A percentile compares a stretch with the other conserved stretches of the same genome.
Conservation (phyloP, 177 flowering plant species). For the Tripterygium wilfordii region DNA sequence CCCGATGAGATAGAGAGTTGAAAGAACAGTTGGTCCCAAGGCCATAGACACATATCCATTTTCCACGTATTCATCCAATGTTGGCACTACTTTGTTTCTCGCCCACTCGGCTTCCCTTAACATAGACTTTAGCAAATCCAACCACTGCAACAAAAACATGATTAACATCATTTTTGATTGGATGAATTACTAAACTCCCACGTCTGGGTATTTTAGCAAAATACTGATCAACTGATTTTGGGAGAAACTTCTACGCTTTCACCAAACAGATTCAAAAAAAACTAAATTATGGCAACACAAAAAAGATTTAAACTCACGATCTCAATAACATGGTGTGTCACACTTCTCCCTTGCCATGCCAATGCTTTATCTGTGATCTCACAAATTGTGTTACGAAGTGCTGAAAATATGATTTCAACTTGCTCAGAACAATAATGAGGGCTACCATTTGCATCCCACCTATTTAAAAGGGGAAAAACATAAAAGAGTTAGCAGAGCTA, state of each 20-base stretch:
- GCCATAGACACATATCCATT: neutral
- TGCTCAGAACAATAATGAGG: conserved; percentile 2
- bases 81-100: neutral
- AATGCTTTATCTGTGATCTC: conserved; percentile 8
- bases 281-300: no score
- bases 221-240: neutral
- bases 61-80: neutral
- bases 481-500: neutral
- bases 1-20: neutral
- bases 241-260: no score
- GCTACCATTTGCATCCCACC: conserved; percentile 3
- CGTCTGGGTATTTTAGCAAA: neutral
- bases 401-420: conserved; percentile 6
- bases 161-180: neutral
- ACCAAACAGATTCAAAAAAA: no score
- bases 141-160: conserved; percentile 1
- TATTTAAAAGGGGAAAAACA: neutral
- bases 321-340: neutral
- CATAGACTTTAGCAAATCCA: conserved; percentile 1
- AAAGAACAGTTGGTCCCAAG: neutral
- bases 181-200: neutral
- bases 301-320: conserved; percentile 1
- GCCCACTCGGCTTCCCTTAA: neutral
- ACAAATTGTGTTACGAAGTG: neutral
- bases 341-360: neutral